A percentile compares a stretch with the other conserved stretches of the same genome.
phyloP scores from a whole-genome alignment of 352 stramenopile genomes.

The Phytophthora parvispora region DNA sequence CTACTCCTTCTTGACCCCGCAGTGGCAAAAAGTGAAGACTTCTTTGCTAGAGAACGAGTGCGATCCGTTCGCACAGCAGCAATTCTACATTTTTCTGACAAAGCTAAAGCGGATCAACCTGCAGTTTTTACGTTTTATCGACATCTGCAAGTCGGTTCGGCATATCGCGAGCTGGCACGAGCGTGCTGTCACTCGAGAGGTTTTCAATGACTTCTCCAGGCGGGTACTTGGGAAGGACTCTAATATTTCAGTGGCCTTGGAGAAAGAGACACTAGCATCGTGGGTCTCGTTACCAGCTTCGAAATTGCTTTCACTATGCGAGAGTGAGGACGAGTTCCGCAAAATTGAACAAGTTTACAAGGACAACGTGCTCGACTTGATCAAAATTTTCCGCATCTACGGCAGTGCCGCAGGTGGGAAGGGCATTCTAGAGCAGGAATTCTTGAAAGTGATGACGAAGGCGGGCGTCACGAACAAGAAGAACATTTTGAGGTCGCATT shows the following conservation, averaged over 20 bases:
- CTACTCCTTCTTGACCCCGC: constrained; percentile 61
- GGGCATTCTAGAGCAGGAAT: constrained; percentile 83
- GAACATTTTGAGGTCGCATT: constrained; percentile 76
- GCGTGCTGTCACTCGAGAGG: constrained; percentile 50
- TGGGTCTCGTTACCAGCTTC: constrained; percentile 58
- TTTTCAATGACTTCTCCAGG: constrained; percentile 75
- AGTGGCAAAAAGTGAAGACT: constrained; percentile 80
- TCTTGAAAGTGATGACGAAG: constrained; percentile 87
- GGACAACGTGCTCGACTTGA: constrained; percentile 80
- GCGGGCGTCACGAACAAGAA: constrained; percentile 84
- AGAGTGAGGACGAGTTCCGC: constrained; percentile 67
- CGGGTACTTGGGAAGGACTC: constrained; percentile 77
- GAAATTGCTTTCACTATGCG: constrained; percentile 68
- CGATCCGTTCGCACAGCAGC: constrained; percentile 75
- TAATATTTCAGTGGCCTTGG: constrained; percentile 71
- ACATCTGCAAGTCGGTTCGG: constrained; percentile 59
- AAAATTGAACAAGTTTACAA: constrained; percentile 79
- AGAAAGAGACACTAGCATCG: constrained; percentile 76
- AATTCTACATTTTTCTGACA: constrained; percentile 79
- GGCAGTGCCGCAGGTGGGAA: constrained; percentile 71
- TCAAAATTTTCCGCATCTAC: constrained; percentile 86
- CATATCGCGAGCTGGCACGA: constrained; percentile 71
- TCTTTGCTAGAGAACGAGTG: constrained; percentile 66
- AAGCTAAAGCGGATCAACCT: constrained; percentile 74
- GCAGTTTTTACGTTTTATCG: constrained; percentile 67